Conservation (phyloP, 2,329 filamentous ascomycete genomes). For the Canariomyces notabilis region DNA sequence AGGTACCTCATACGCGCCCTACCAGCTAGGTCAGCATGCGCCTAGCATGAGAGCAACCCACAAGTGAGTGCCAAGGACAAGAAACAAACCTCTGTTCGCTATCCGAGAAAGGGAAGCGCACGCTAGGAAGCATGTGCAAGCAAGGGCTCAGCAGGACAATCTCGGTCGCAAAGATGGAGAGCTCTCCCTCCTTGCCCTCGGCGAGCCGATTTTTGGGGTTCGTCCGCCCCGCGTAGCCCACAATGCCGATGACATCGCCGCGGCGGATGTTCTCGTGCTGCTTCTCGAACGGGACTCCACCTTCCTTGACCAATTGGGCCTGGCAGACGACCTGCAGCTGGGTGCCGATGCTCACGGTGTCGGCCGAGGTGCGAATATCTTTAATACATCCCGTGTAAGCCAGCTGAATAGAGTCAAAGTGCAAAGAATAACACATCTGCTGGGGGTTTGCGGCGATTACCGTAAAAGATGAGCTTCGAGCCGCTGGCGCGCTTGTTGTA, state of each 20-base stretch:
- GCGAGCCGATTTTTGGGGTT: constrained; percentile 83
- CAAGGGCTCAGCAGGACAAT: constrained; percentile 84
- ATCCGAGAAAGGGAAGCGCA: constrained; percentile 93
- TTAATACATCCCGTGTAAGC: too few species aligned
- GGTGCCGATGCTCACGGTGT: constrained; percentile 55
- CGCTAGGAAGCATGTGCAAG: constrained; percentile 81
- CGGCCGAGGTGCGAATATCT: constrained; percentile 51
- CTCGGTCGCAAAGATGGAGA: constrained; percentile 88
- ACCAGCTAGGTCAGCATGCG: constrained; percentile 6
- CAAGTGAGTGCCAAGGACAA: not conserved
- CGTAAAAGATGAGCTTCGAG: constrained; percentile 87
- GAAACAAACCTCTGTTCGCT: constrained; percentile 61
- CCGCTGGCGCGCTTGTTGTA: constrained; percentile 82
- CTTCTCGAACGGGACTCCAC: constrained; percentile 65
- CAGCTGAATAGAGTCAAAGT: not conserved
- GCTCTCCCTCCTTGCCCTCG: constrained; percentile 75
- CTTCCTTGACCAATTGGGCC: constrained; percentile 67
- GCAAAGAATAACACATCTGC: not conserved
- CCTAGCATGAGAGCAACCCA: too few species aligned
- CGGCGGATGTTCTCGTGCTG: constrained; percentile 86
- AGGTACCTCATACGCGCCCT: constrained; percentile 88
- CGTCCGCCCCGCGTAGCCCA: constrained; percentile 79
- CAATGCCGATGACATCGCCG: constrained; percentile 87
- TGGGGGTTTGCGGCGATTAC: constrained; percentile 35
- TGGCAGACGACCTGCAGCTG: constrained; percentile 93